Evolutionary conservation across 2,329 filamentous ascomycete genomes (phyloP), one percentile per base, ranked within the genome.

Genomic region (Hymenoscyphus scutula): DNA sequence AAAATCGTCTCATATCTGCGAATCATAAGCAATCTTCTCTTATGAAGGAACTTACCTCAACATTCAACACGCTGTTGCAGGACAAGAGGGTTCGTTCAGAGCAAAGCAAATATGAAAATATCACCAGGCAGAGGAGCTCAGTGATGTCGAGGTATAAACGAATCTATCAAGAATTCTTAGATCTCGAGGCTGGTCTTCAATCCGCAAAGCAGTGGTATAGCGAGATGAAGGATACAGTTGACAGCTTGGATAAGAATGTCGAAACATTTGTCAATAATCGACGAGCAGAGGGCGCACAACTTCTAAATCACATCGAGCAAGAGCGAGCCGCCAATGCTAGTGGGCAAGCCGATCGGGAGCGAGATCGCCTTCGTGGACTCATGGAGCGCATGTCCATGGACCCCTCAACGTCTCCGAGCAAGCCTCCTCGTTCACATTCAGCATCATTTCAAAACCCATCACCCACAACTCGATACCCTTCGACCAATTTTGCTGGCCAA

Each of bases 311-410:
- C 69, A 99, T 99, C 58, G 74, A 75, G 65, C 70, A 74, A 53
- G 73, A 74, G 48, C 65, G 72, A 62, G 68, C 70, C 23, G 65
- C 63, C 38, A 72, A 65, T 64, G 69, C 70, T 6, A 73, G 64
- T 59, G 73, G 71, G 1, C 71, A 75, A 59, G 72, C 92, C 34
- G 92, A 97, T 70, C 82, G 90, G 59, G 94, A 98, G 74, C 88
- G 91, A 62, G 92, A 96, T 72, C 86, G 94, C 61, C 79, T 99
- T 61, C 87, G 91, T 62, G 90, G 90, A 51, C 80, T 99, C 48
- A 98, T 99, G 95, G 93, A 97, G 73, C 87, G 93, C 60, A 94
- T 98, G 87, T 93, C 92, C 1, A 89, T 97, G 78, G 91, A 94
- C n/a, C 80, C 83, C 55, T 77, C 74, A 23, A 73, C 76, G 15